phyloP scores from a whole-genome alignment of 2,329 filamentous ascomycete genomes.

The Exophiala calicioides region DNA sequence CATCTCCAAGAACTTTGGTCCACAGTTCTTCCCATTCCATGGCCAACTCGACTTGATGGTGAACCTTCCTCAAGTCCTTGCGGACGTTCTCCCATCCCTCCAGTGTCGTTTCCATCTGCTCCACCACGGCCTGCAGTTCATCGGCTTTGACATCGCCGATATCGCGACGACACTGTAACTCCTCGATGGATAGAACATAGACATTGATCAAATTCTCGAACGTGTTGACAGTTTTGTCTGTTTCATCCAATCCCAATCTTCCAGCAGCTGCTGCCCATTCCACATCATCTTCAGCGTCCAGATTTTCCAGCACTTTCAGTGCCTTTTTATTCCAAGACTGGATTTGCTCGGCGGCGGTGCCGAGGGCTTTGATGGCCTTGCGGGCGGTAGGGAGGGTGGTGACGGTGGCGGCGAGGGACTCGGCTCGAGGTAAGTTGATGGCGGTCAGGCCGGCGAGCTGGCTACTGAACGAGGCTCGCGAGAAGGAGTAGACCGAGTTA shows the following conservation, averaged over 20 bases:
- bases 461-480: conserved; percentile 85
- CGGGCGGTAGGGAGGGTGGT: conserved; percentile 81
- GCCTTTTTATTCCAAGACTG: conserved; percentile 92
- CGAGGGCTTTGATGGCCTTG: conserved; percentile 78
- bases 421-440: conserved; percentile 82
- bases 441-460: conserved; percentile 91
- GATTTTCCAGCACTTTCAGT: conserved; percentile 79
- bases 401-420: conserved; percentile 78
- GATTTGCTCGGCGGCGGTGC: conserved; percentile 88
- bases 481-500: conserved; percentile 91
- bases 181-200: conserved; percentile 91
- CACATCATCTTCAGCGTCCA: conserved; percentile 95
- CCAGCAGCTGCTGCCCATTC: conserved; percentile 94
- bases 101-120: conserved; percentile 86
- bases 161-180: conserved; percentile 77
- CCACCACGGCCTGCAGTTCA: conserved; percentile 73
- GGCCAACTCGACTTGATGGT: conserved; percentile 88
- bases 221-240: conserved; percentile 70
- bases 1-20: conserved; percentile 90
- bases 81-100: conserved; percentile 83
- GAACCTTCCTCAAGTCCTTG: conserved; percentile 72
- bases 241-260: conserved; percentile 53
- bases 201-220: conserved; percentile 90
- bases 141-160: conserved; percentile 69
- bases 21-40: conserved; percentile 99